A percentile compares a stretch with the other conserved stretches of the same genome.
phyloP scores from a whole-genome alignment of 208 protist species.

The Jaenimonas drosophilae region DNA sequence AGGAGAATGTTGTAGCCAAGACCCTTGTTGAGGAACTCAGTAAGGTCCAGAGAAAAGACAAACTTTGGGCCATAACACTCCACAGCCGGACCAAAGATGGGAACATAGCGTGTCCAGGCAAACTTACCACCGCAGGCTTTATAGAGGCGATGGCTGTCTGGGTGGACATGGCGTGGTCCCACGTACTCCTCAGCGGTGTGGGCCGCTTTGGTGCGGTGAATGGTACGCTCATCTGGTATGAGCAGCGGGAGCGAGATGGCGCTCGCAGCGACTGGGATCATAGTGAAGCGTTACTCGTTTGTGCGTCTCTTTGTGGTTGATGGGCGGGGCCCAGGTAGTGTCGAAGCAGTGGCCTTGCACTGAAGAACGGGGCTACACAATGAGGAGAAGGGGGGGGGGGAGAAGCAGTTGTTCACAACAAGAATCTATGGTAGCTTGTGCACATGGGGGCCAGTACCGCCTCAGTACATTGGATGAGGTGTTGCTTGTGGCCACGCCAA shows the following conservation, averaged over 20 bases:
- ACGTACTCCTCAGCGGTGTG: neutral
- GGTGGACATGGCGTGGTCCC: neutral
- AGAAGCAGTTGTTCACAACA: no score
- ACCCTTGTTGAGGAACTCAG: conserved; percentile 19
- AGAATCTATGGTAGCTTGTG: no score
- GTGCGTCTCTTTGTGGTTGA: no score
- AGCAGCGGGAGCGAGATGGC: neutral
- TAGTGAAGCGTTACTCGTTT: no score
- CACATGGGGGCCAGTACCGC: no score
- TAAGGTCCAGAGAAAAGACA: conserved; percentile 7
- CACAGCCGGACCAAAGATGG: conserved; percentile 13
- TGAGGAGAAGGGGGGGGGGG: no score
- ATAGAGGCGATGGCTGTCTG: neutral
- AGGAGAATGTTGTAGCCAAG: conserved; percentile 13
- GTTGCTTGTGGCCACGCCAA: no score
- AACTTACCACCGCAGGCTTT: conserved; percentile 1
- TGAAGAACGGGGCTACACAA: no score
- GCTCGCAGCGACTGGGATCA: neutral
- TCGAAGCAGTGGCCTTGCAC: no score
- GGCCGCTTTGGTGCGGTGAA: neutral
- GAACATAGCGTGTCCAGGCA: conserved; percentile 3
- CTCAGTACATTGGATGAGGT: no score
- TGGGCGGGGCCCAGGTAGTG: no score
- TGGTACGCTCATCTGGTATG: neutral
- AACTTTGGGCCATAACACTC: conserved; percentile 16